Percentiles rank a stretch among this genome's conserved stretches.
These are phyloP conservation scores for Gremmenia infestans DNA, from an alignment of 2,329 filamentous ascomycete species.

Conservation along the genomic window DNA sequence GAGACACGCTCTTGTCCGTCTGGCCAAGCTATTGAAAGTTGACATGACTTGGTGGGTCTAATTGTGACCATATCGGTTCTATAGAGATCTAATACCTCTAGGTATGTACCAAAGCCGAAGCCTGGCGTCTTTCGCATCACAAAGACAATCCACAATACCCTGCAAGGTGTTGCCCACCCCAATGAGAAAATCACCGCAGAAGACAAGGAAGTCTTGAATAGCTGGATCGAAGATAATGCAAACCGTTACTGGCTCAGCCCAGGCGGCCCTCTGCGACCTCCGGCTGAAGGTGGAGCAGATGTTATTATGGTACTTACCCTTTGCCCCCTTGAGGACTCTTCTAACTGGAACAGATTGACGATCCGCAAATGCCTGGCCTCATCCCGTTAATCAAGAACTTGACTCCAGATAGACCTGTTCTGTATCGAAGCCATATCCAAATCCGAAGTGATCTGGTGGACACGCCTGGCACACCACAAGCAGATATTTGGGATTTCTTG, in stretches of 20 bases:
- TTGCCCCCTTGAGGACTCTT: background rate
- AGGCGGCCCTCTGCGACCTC: constrained; percentile 60
- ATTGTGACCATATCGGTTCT: no score
- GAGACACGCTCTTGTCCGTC: constrained; percentile 65
- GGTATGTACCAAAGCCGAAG: constrained; percentile 66
- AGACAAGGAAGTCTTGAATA: constrained; percentile 57
- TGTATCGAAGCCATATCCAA: constrained; percentile 81
- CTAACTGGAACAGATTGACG: constrained; percentile 54
- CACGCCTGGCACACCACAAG: constrained; percentile 58
- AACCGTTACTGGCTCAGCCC: constrained; percentile 67
- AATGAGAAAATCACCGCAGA: constrained; percentile 59
- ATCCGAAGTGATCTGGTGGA: constrained; percentile 69
- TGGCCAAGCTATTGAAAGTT: constrained; percentile 60
- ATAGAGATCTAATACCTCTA: constrained; percentile 2
- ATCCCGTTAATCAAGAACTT: constrained; percentile 68
- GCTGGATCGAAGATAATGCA: constrained; percentile 72
- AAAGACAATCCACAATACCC: constrained; percentile 84
- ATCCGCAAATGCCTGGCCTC: constrained; percentile 78
- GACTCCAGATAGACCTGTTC: constrained; percentile 68
- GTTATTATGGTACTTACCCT: constrained; percentile 53
- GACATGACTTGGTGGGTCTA: constrained; percentile 65
- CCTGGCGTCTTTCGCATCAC: constrained; percentile 78
- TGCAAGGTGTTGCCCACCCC: constrained; percentile 69
- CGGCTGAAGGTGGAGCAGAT: constrained; percentile 67
- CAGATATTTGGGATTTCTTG: constrained; percentile 69